Evolutionary conservation across 2,329 filamentous ascomycete species (phyloP).

Genomic region (Hortaea werneckii): DNA sequence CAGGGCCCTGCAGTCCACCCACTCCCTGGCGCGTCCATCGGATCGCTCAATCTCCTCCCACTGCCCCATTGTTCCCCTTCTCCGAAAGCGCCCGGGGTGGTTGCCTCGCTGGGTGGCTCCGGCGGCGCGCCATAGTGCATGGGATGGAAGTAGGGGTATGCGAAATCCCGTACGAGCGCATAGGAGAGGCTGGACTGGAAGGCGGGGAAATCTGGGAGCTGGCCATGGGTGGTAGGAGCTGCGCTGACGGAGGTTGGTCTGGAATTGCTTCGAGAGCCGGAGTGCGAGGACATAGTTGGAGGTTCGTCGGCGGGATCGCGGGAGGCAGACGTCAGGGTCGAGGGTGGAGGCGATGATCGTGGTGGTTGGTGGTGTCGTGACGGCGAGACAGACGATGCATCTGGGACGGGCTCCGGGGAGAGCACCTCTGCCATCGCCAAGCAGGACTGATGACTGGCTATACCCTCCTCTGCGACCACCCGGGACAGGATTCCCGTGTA

Average conservation of each 20-base stretch:
- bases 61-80: constrained; percentile 56
- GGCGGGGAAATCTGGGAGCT: constrained; percentile 44
- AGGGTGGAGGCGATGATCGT: background rate
- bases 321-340: background rate
- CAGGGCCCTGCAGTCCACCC: constrained; percentile 44
- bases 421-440: too few relatives aligned
- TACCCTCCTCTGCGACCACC: too few relatives aligned
- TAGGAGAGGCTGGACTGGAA: constrained; percentile 81
- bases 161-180: constrained; percentile 90
- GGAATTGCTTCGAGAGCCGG: constrained; percentile 52
- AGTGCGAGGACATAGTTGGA: constrained; percentile 68
- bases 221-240: constrained; percentile 42
- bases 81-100: constrained; percentile 59
- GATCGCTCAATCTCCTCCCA: constrained; percentile 67
- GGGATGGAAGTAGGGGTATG: constrained; percentile 71
- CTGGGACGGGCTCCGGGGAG: too few relatives aligned
- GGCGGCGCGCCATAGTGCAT: constrained; percentile 90
- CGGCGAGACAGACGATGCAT: too few relatives aligned
- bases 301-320: background rate
- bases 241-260: constrained; percentile 66
- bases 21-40: constrained; percentile 19
- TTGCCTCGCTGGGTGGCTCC: constrained; percentile 65
- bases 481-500: too few relatives aligned
- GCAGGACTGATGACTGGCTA: too few relatives aligned
- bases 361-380: background rate